Base-by-base conservation (phyloP, 2,329 filamentous ascomycete species). In the Alternaria tenuissima region DNA sequence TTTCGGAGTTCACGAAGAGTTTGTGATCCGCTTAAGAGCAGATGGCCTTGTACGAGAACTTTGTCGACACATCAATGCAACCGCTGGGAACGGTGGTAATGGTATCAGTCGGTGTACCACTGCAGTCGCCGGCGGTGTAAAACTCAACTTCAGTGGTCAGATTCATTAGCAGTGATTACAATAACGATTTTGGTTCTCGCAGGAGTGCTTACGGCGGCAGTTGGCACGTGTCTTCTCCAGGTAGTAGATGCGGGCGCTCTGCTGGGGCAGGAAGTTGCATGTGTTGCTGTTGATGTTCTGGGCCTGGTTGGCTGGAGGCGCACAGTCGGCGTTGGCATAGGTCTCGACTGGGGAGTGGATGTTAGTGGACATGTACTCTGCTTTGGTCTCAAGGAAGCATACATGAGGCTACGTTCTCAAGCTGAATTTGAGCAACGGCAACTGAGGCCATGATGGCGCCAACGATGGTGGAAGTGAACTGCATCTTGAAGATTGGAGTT, bases 331-430 rank as follows among this genome's bases (percentile, higher is more conserved):
- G 46, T 47, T 47, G 34, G 46, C 18, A 46, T 47, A 60, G 20
- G 46, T 41, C 24, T 60, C 57, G 41, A 60, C 57, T 57, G 16
- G 18, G 16, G 8, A n/a, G 24, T 47, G 7, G 8, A 26, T 9
- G 18, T 32, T 22, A 41, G 36, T 18, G 14, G 5, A 18, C 8
- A 9, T 11, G 1, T 7, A n/a, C 2, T 18, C 9, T 18, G 3
- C 4, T n/a, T 30, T 18, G 39, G 8, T 4, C 2, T 28, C n/a
- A 36, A 36, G 24, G 18, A 5, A 5, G 24, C 57, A 26, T 28
- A 60, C 57, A 60, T 28, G 53, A 52, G 5, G 57, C 57, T 14
- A 60, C 26, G 14, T 60, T 60, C 24, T 57, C 57, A 12, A 60
- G 32, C 18, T 43, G 18, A 5, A 51, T 38, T 46, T 59, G 57